Conservation (phyloP, 1,139 yeast species). For the Suhomyces yuchorum region DNA sequence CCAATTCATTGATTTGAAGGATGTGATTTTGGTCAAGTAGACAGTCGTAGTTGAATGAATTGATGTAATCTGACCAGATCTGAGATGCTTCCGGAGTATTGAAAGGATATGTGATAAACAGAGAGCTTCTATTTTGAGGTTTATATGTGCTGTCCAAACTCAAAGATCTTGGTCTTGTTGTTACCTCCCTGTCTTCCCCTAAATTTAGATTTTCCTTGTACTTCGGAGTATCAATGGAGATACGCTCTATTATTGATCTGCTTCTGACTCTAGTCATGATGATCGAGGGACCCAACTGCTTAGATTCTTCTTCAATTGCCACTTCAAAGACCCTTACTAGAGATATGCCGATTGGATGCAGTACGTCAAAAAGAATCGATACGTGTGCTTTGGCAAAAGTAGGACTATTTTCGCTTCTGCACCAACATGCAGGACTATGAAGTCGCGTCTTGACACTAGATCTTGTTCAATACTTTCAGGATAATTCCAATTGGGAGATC, state of each 20-base stretch:
- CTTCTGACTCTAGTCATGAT: slow-evolving; percentile 39
- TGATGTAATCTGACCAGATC: slow-evolving; percentile 36
- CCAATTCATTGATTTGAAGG: slow-evolving; percentile 30
- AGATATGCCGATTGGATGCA: not conserved
- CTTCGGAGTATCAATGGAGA: slow-evolving; percentile 43
- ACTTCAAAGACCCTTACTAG: not conserved
- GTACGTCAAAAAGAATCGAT: not conserved
- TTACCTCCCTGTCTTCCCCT: slow-evolving; percentile 12
- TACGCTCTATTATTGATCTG: slow-evolving; percentile 52
- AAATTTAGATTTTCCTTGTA: slow-evolving; percentile 21
- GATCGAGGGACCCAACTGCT: not conserved
- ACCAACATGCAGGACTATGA: slow-evolving; percentile 2
- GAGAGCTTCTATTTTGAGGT: not conserved
- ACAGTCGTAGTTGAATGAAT: slow-evolving; percentile 40
- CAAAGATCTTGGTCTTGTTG: slow-evolving; percentile 21
- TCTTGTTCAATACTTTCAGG: not conserved
- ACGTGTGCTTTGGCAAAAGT: slow-evolving; percentile 5
- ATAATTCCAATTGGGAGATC: not conserved
- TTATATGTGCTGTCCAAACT: slow-evolving; percentile 2
- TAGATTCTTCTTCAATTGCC: not conserved
- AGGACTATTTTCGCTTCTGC: not conserved
- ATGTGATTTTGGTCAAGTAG: slow-evolving; percentile 39
- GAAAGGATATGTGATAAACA: slow-evolving; percentile 33
- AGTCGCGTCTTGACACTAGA: not conserved
- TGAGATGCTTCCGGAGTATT: slow-evolving; percentile 34